Conservation (phyloP, 305 asterid genomes). For the Fraxinus sp. region DNA sequence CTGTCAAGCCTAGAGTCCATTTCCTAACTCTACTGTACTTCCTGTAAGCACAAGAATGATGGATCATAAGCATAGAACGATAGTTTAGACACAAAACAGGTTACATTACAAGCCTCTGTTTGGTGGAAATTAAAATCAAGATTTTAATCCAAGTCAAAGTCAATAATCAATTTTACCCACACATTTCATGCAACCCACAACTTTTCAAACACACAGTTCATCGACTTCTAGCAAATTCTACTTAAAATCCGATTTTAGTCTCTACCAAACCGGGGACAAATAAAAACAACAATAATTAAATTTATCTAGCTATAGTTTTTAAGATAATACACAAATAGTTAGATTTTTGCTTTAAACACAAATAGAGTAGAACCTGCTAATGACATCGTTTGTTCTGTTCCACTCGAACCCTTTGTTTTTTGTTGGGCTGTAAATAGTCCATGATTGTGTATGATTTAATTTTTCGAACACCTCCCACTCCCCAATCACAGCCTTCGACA, state of each 20-base stretch:
- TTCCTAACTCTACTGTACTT: constrained; percentile 70
- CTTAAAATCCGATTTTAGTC: no score
- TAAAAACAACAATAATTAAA: not conserved
- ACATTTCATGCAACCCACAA: no score
- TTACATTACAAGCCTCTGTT: not conserved
- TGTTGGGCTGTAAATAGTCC: no score
- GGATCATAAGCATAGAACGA: constrained; percentile 16
- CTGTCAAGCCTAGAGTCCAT: constrained; percentile 87
- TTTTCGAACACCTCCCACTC: not conserved
- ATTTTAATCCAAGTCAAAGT: no score
- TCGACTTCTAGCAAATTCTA: no score
- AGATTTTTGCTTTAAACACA: not conserved
- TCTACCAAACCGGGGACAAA: not conserved
- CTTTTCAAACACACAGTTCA: no score
- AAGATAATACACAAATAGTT: not conserved
- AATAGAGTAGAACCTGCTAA: not conserved
- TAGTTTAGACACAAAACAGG: constrained; percentile 15
- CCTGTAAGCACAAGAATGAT: constrained; percentile 39
- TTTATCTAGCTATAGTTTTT: not conserved
- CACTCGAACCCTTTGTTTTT: no score
- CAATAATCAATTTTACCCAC: no score
- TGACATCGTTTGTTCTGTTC: no score
- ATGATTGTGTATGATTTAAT: not conserved
- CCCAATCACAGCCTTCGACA: not conserved
- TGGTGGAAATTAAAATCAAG: no score